phyloP scores from a whole-genome alignment of 495 filamentous ascomycete genomes.

The Podospora conica region DNA sequence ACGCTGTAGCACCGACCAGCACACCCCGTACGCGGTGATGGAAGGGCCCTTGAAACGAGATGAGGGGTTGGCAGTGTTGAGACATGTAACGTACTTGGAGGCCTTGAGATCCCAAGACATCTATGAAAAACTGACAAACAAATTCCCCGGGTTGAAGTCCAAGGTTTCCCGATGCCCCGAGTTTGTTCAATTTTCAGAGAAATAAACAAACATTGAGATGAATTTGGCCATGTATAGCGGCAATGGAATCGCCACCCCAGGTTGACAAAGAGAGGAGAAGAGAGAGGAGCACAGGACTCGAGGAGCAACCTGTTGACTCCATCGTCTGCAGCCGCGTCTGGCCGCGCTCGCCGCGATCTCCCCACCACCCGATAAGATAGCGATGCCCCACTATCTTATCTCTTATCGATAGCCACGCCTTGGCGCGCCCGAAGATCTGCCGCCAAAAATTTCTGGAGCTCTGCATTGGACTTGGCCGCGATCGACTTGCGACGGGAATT shows the following conservation, averaged over 20 bases:
- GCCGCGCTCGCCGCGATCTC: neutral
- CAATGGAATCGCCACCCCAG: neutral
- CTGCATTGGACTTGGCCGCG: conserved; percentile 6
- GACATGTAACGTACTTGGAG: neutral
- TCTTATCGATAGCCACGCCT: conserved; percentile 25
- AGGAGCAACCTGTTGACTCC: no score
- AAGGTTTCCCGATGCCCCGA: neutral
- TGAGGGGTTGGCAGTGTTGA: neutral
- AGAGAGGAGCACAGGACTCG: neutral
- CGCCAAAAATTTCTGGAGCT: conserved; percentile 30
- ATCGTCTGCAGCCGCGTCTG: neutral
- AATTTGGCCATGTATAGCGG: neutral
- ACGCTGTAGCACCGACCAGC: neutral
- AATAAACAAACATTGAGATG: neutral
- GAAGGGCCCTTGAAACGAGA: neutral
- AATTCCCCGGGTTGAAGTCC: neutral
- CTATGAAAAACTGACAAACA: neutral
- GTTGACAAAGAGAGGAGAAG: neutral
- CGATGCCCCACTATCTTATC: conserved; percentile 5
- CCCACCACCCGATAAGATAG: neutral
- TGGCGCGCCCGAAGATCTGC: conserved; percentile 8
- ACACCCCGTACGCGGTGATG: no score
- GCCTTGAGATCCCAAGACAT: neutral
- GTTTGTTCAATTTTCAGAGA: neutral
- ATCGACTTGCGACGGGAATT: conserved; percentile 6